A percentile compares a stretch with the other conserved stretches of the same genome.
phyloP scores from a whole-genome alignment of 768 basidiomycete genomes.

The Mycena latifolia region DNA sequence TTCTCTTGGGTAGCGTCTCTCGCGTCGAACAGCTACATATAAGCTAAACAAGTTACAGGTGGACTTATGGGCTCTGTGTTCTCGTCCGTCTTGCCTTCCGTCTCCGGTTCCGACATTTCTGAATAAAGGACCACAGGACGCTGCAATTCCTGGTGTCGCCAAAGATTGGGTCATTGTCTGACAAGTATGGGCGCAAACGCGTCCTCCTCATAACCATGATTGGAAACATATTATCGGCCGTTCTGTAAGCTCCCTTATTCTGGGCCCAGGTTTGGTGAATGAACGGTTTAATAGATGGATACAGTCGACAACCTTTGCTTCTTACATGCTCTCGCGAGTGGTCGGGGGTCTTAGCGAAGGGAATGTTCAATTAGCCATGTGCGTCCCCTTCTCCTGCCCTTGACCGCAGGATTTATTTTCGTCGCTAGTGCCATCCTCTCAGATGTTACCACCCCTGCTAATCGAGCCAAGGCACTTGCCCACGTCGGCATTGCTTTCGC shows the following conservation, averaged over 20 bases:
- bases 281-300: constrained; percentile 75
- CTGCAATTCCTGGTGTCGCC: constrained; percentile 90
- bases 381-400: constrained; percentile 45
- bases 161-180: constrained; percentile 84
- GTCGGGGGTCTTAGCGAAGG: constrained; percentile 97
- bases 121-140: constrained; percentile 63
- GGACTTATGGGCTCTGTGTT: constrained; percentile 96
- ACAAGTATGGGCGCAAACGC: constrained; percentile 89
- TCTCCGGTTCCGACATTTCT: constrained; percentile 28
- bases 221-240: constrained; percentile 92
- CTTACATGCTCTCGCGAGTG: constrained; percentile 90
- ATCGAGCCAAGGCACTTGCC: constrained; percentile 88
- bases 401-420: constrained; percentile 6
- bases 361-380: constrained; percentile 97
- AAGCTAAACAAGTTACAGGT: constrained; percentile 51
- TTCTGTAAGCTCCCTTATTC: constrained; percentile 64
- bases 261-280: constrained; percentile 7
- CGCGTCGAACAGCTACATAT: neutral
- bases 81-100: constrained; percentile 68
- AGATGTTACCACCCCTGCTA: constrained; percentile 85
- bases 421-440: constrained; percentile 88
- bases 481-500: constrained; percentile 97
- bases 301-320: constrained; percentile 89
- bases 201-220: constrained; percentile 90
- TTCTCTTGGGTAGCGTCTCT: constrained; percentile 80